Conservation (phyloP, 306 rosid species). For the Sicyos edulis region DNA sequence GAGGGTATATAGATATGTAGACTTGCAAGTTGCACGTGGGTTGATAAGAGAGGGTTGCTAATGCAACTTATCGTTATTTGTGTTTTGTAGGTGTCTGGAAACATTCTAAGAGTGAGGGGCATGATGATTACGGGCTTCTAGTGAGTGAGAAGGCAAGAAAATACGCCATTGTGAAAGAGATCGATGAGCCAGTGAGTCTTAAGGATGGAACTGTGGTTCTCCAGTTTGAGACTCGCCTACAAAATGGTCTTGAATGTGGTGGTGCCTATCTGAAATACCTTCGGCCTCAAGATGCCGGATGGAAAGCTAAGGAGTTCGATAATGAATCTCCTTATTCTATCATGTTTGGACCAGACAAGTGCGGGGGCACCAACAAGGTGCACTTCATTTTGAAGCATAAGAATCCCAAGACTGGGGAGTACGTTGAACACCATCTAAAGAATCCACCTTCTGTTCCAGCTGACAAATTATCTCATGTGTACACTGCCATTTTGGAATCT, state of each 20-base stretch:
- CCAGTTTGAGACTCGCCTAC: constrained; percentile 84
- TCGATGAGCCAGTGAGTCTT: constrained; percentile 51
- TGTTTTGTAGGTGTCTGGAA: constrained; percentile 70
- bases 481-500: constrained; percentile 69
- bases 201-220: constrained; percentile 74
- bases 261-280: constrained; percentile 94
- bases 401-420: constrained; percentile 78
- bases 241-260: constrained; percentile 95
- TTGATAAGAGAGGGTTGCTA: neutral
- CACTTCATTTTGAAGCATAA: constrained; percentile 93
- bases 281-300: constrained; percentile 80
- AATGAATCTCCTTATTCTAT: constrained; percentile 76
- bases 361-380: constrained; percentile 95
- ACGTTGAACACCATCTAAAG: constrained; percentile 86
- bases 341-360: constrained; percentile 97
- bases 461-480: constrained; percentile 83
- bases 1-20: neutral
- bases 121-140: constrained; percentile 83
- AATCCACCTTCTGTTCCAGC: constrained; percentile 77
- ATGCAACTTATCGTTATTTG: neutral
- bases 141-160: constrained; percentile 85
- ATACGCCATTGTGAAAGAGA: constrained; percentile 77
- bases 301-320: constrained; percentile 73
- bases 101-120: constrained; percentile 88
- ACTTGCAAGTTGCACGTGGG: neutral